Percentiles rank a stretch among this genome's conserved stretches.
phyloP scores from a whole-genome alignment of 2,329 filamentous ascomycete genomes.

The Zalaria sp. region DNA sequence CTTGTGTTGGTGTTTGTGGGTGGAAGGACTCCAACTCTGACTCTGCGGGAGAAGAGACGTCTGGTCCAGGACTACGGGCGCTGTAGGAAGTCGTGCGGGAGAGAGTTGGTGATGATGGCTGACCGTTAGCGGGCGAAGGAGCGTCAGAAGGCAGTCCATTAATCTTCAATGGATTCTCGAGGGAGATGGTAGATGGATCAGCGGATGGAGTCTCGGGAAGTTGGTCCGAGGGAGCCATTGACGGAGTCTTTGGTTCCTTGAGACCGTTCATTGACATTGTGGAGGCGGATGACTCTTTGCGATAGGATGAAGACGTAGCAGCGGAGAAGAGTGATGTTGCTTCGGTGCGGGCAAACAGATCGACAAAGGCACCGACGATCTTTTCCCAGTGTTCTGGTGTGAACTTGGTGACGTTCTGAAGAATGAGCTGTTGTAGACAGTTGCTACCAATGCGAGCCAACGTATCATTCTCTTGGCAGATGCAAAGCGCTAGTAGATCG shows the following conservation, averaged over 20 bases:
- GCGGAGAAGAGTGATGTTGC: slow-evolving; percentile 92
- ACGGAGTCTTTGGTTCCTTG: slow-evolving; percentile 20
- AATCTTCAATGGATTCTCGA: slow-evolving; percentile 30
- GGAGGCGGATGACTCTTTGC: slow-evolving; percentile 7
- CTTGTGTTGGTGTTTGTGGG: slow-evolving; percentile 56
- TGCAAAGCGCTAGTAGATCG: slow-evolving; percentile 85
- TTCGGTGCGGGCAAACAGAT: slow-evolving; percentile 87
- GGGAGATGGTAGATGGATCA: slow-evolving; percentile 16
- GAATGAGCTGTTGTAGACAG: slow-evolving; percentile 86
- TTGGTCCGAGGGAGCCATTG: slow-evolving; percentile 26
- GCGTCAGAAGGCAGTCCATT: slow-evolving; percentile 18
- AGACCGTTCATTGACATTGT: not conserved
- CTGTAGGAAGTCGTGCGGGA: not conserved
- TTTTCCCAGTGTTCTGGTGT: slow-evolving; percentile 77
- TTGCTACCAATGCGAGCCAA: slow-evolving; percentile 97
- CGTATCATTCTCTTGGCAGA: slow-evolving; percentile 98
- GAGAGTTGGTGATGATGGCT: not conserved
- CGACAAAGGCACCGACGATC: slow-evolving; percentile 89
- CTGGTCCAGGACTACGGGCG: not conserved
- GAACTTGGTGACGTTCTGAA: slow-evolving; percentile 94
- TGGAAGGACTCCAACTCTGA: slow-evolving; percentile 70
- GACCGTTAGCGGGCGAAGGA: slow-evolving; percentile 9
- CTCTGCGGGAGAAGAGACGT: not conserved
- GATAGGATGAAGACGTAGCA: slow-evolving; percentile 35
- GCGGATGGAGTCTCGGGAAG: slow-evolving; percentile 25